Evolutionary conservation across 371 early-diverging fungal genomes (phyloP), one percentile per base, ranked within the genome.

Genomic region (Apophysomyces ossiformis): DNA sequence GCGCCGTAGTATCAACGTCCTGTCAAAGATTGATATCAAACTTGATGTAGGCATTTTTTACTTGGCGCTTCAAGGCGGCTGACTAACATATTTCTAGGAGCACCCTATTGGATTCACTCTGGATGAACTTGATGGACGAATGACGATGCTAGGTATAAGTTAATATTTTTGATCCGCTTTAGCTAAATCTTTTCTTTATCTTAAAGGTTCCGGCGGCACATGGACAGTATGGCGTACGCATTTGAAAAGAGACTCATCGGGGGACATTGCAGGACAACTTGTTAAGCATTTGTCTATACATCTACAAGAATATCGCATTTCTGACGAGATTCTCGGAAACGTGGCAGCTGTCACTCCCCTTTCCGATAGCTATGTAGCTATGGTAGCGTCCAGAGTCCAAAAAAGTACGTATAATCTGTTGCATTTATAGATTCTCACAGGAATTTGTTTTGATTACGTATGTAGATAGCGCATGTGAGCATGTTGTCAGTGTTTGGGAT

Each of bases 401-500:
- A 66, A 71, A 15, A 76, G 81, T 77, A 79, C 58, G 68, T 62
- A n/a, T 37, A 18, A 59, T n/a, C 11, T 12, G 38, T 5, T 16
- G 43, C 8, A 13, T 12, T 13, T 59, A 0, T 59, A 15, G 15
- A n/a, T 56, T 18, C 5, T 16, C 13, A 26, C 36, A 58, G 21
- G 8, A 12, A 37, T 37, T 12, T 16, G 43, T 18, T 7, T 32
- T 26, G 32, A 11, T 41, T 61, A 13, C 15, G 32, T 44, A 7
- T 37, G 13, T 44, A 18, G 45, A 47, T 7, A 61, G 63, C 15
- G 47, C 38, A 65, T 61, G 73, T 11, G 87, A 88, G 41, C 86
- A 87, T 60, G 79, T 86, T 2, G 63, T 91, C 35, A 88, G 89
- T 15, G 82, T 92, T 21, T 92, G 92, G 92, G 92, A 92, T 66